Evolutionary conservation across 169 alveolate species (phyloP), one percentile per base, ranked within the genome.

Genomic region (Plasmodium knowlesi): DNA sequence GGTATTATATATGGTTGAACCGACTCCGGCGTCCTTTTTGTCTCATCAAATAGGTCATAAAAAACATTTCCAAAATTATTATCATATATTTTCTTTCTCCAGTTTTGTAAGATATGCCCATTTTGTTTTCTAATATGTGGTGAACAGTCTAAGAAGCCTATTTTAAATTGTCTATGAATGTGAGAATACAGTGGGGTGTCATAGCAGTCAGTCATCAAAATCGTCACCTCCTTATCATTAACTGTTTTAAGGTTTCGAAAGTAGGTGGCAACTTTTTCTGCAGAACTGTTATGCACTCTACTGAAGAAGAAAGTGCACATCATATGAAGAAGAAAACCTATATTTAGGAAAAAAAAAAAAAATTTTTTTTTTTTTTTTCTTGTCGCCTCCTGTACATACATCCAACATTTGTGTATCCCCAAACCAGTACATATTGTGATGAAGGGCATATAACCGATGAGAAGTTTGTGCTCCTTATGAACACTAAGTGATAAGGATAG

Each of bases 111-210:
- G 2, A 34, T 0, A 8, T 57, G 10, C 8, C 88, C 94, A 78
- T 78, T 67, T 83, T 3, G 34, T 32, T 73, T 41, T 39, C 43
- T 94, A 4, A 92, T 50, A 25, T 86, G 70, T 10, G 96, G 96
- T 1, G 96, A 92, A 78, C 95, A 92, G 30, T 95, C 95, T 9
- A 95, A 67, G 79, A 95, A 95, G 2, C 95, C 95, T 16, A 95
- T 79, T 43, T 84, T 84, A 54, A 79, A 83, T 57, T 54, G 82
- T 43, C 93, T 43, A 50, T 95, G 93, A 32, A 95, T 82, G 83
- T 92, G 95, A 12, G 95, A 95, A 41, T 95, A 95, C 53, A 84
- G 73, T 6, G 96, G 96, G 8, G 79, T 88, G 80, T 92, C 95
- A 41, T 92, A 93, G 54, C 96, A 95, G 61, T 92, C 94, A 1